Evolutionary conservation across 2,329 filamentous ascomycete genomes (phyloP), one percentile per base, ranked within the genome.

Genomic region (Aspergillus ruber): DNA sequence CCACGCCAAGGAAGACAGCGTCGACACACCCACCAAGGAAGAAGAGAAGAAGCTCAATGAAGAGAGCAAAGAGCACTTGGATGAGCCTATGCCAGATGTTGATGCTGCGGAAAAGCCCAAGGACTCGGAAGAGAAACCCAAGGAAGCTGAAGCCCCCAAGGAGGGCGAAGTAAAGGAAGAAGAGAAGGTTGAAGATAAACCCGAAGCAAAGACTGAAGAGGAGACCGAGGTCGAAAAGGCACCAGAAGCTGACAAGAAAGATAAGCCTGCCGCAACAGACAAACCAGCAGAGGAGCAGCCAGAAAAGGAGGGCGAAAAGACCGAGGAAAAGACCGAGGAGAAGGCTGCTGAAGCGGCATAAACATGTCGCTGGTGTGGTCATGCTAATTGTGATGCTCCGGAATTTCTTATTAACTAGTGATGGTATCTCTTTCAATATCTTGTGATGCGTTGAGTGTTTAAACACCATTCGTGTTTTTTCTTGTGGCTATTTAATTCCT

Each of bases 1-100:
- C 17, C 59, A 69, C 33, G 56, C 66, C 44, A 69, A 71, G 51
- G 65, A 69, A 35, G 62, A 65, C 5, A 63, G 62, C 23, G 56
- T 56, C 2, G 62, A 59, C 10, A 60, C 64, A 7, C 60, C 67
- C 29, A 56, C 56, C 12, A 63, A 62, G 52, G 45, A 55, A 7
- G 65, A 64, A 43, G 59, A 60, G 18, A 63, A 68, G 49, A 67
- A 67, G 43, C 62, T 65, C 27, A 50, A 58, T 6, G 64, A 70
- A 42, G 67, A 65, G 49, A 43, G 51, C 9, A 48, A 44, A 25
- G 60, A 67, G 53, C 51, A 53, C 25, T 52, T 61, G 40, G 64
- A 64, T 10, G 66, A 69, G 50, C 59, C 63, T n/a, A 66, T 66
- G 64, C 56, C 61, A n/a, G 62, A 65, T 40, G 67, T 66, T 23